Conservation (phyloP, 2,329 filamentous ascomycete species). For the Elsinoe perseae region DNA sequence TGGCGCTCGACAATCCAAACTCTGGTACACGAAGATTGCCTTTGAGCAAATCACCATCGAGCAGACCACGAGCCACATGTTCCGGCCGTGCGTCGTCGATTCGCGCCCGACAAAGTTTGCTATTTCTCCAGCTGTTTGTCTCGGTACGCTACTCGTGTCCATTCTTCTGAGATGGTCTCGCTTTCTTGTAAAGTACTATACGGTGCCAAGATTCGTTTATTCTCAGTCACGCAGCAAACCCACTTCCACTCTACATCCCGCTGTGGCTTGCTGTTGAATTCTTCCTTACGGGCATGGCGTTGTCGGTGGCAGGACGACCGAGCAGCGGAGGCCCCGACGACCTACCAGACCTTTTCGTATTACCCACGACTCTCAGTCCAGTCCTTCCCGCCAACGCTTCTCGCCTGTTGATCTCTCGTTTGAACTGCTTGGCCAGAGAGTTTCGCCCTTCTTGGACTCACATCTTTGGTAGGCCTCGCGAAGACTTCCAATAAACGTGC, state of each 20-base stretch:
- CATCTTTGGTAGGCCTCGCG: slow-evolving; percentile 1
- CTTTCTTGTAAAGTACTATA: background rate
- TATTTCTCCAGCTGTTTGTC: background rate
- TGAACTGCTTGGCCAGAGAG: slow-evolving; percentile 2
- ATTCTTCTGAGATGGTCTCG: background rate
- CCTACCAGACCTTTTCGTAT: background rate
- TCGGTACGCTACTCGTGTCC: slow-evolving; percentile 8
- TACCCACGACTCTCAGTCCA: background rate
- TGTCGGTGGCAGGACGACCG: background rate
- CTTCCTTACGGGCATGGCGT: background rate
- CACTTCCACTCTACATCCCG: background rate
- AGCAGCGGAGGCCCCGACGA: background rate
- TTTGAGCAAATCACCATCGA: background rate
- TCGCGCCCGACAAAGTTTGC: slow-evolving; percentile 1
- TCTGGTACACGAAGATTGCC: slow-evolving; percentile 2
- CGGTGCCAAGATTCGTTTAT: background rate
- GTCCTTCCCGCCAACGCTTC: background rate
- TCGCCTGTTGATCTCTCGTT: slow-evolving; percentile 7
- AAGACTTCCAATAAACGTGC: background rate
- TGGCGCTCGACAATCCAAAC: background rate
- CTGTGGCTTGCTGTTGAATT: slow-evolving; percentile 3
- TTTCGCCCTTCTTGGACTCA: background rate
- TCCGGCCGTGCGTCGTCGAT: background rate
- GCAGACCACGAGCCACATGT: slow-evolving; percentile 1
- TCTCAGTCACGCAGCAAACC: background rate